A percentile compares a stretch with the other conserved stretches of the same genome.
These are phyloP conservation scores for Adansonia rubrostipa DNA, from an alignment of 441 rosid genomes.

Conservation along the genomic window DNA sequence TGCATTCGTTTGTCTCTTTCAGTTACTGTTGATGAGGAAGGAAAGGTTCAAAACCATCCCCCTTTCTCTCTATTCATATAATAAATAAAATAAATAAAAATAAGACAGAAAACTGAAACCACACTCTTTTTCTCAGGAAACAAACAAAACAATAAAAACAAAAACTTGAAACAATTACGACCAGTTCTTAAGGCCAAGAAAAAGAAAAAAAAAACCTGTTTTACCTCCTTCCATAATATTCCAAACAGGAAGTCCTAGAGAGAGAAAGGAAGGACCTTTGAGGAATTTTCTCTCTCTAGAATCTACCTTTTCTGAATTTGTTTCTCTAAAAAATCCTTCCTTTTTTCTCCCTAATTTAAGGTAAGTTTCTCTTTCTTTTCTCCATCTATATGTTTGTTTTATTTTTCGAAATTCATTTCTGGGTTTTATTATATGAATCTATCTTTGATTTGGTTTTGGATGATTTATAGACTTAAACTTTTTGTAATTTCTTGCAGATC, in stretches of 20 bases:
- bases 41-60: too few species aligned
- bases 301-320: background rate
- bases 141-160: background rate
- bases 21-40: too few species aligned
- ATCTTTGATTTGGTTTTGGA: background rate
- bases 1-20: too few species aligned
- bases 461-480: background rate
- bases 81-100: background rate
- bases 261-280: constrained; percentile 19
- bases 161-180: too few species aligned
- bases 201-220: background rate
- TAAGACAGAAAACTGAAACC: background rate
- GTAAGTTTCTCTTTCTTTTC: background rate
- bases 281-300: background rate
- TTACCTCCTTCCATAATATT: background rate
- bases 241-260: constrained; percentile 11
- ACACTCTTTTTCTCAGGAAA: background rate
- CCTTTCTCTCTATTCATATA: too few species aligned
- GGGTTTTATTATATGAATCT: background rate
- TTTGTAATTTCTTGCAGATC: constrained; percentile 29
- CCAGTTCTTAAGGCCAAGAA: background rate
- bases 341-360: background rate
- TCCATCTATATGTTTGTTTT: background rate
- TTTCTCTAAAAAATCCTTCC: background rate
- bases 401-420: constrained; percentile 3